Percentiles rank a stretch among this genome's conserved stretches.
Evolutionary conservation across 2,329 filamentous ascomycete species (phyloP).

Genomic region (Fusarium guadeloupense): DNA sequence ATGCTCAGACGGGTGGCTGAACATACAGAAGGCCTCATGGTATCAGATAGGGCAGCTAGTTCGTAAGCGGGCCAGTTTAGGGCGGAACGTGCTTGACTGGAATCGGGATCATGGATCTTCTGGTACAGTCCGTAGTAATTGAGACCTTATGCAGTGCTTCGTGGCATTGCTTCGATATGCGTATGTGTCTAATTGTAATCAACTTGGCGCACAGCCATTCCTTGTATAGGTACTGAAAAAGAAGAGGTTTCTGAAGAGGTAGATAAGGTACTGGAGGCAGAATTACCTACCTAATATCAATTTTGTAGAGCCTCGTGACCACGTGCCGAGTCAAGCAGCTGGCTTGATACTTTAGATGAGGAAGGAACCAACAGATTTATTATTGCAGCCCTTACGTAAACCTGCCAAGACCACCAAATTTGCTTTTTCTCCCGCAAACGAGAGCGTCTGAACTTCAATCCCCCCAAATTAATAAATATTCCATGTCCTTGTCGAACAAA

Average conservation of each 20-base stretch:
- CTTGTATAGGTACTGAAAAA: not conserved
- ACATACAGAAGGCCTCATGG: constrained; percentile 32
- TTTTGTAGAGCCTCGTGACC: not conserved
- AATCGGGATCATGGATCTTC: constrained; percentile 22
- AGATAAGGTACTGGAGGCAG: no score
- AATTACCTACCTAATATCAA: no score
- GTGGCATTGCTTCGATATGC: constrained; percentile 41
- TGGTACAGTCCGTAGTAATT: constrained; percentile 29
- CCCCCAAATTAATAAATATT: constrained; percentile 10
- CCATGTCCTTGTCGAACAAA: constrained; percentile 26
- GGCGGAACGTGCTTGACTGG: constrained; percentile 11
- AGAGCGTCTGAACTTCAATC: not conserved
- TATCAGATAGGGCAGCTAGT: constrained; percentile 3
- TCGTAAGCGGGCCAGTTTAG: constrained; percentile 15
- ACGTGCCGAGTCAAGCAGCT: not conserved
- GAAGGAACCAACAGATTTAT: not conserved
- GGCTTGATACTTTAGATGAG: not conserved
- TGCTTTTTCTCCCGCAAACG: not conserved
- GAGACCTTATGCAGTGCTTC: constrained; percentile 44
- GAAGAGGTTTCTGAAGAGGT: not conserved
- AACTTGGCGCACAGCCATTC: not conserved
- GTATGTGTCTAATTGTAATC: constrained; percentile 18
- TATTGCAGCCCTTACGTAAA: not conserved
- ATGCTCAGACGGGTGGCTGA: constrained; percentile 25
- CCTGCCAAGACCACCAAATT: not conserved